Percentiles rank a stretch among this genome's conserved stretches.
Conservation (phyloP, 2,329 filamentous ascomycete genomes). For the Mycosphaerella sp. region DNA sequence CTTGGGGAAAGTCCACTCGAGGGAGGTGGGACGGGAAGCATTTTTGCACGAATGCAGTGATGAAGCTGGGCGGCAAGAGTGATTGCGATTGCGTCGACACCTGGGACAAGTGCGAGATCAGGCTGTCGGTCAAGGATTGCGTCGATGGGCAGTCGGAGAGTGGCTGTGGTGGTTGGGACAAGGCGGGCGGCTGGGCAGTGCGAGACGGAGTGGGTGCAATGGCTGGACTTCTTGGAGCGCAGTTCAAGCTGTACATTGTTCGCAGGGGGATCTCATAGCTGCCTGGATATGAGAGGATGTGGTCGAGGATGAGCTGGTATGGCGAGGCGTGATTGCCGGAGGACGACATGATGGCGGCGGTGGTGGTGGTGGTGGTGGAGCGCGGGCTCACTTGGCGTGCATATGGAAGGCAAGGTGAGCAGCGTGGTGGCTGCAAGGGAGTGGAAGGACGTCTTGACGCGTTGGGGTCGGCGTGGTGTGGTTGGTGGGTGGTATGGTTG, state of each 20-base stretch:
- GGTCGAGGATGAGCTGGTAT: slow-evolving; percentile 48
- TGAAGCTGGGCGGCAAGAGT: slow-evolving; percentile 54
- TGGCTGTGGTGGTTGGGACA: slow-evolving; percentile 31
- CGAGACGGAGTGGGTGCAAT: slow-evolving; percentile 30
- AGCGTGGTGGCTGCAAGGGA: slow-evolving; percentile 1
- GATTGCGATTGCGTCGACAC: slow-evolving; percentile 56
- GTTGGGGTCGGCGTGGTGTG: no score
- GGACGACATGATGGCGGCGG: slow-evolving; percentile 19
- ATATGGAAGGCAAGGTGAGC: slow-evolving; percentile 12
- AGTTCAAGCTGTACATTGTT: slow-evolving; percentile 63
- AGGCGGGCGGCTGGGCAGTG: slow-evolving; percentile 19
- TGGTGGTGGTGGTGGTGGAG: not conserved
- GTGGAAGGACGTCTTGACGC: not conserved
- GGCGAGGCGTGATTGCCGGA: slow-evolving; percentile 41
- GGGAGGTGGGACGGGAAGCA: slow-evolving; percentile 53
- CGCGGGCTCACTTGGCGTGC: slow-evolving; percentile 1
- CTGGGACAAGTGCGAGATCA: slow-evolving; percentile 53
- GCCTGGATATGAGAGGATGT: slow-evolving; percentile 55
- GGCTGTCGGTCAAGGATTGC: slow-evolving; percentile 45
- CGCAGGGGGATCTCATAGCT: slow-evolving; percentile 61
- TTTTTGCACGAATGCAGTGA: slow-evolving; percentile 55
- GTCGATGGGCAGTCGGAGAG: slow-evolving; percentile 28
- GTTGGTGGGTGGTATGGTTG: no score
- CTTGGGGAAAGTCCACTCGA: slow-evolving; percentile 59
- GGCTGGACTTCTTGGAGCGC: slow-evolving; percentile 45